phyloP scores from a whole-genome alignment of 257 asterid species.

The Primulina eburnea region DNA sequence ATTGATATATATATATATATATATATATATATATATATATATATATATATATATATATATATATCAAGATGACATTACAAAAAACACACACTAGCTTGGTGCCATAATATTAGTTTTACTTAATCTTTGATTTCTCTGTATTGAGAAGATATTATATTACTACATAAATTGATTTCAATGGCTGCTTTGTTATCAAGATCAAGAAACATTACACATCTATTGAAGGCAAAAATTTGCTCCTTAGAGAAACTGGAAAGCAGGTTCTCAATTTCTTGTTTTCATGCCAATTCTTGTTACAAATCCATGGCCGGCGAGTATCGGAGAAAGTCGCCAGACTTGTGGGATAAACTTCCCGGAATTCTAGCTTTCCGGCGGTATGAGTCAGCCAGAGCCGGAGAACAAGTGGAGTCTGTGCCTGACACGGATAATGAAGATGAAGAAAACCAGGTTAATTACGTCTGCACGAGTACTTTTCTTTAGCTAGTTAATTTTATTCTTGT shows the following conservation, averaged over 20 bases:
- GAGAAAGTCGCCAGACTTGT: conserved; percentile 10
- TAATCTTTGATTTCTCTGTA: neutral
- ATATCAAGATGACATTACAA: neutral
- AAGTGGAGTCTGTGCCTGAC: conserved; percentile 32
- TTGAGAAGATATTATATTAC: neutral
- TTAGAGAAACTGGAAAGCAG: conserved; percentile 17
- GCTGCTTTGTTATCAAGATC: conserved; percentile 53
- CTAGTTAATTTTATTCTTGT: too few species aligned
- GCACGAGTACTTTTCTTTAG: neutral
- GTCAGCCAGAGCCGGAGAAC: conserved; percentile 59
- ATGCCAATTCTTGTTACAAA: conserved; percentile 22
- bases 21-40: too few species aligned
- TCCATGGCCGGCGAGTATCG: conserved; percentile 16
- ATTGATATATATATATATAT: too few species aligned
- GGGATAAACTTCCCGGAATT: conserved; percentile 22
- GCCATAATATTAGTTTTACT: neutral
- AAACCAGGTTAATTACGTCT: conserved; percentile 37
- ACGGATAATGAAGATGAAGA: conserved; percentile 43
- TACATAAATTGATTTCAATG: conserved; percentile 25
- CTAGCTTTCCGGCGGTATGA: conserved; percentile 38
- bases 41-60: too few species aligned
- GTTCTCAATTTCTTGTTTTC: conserved; percentile 15
- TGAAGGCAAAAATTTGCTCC: conserved; percentile 26
- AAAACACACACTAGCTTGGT: neutral
- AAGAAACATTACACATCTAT: conserved; percentile 36